Evolutionary conservation across 768 basidiomycete species (phyloP).

Genomic region (Agaricus blazei): DNA sequence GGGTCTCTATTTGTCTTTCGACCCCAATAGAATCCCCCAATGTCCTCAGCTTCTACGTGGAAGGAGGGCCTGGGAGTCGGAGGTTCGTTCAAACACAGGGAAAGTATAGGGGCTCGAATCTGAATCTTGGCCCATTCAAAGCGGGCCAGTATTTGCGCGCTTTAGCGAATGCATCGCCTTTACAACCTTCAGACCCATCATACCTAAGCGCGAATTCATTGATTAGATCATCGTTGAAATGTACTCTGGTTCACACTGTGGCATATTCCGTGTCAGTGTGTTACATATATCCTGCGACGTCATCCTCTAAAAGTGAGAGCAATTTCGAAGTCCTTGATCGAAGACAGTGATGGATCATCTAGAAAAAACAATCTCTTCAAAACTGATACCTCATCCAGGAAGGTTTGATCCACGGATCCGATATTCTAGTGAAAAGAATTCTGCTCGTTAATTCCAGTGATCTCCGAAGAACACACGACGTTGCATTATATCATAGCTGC

Average conservation of each 20-base stretch:
- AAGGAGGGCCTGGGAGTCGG: not conserved
- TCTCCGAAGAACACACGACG: no score
- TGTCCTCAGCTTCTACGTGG: not conserved
- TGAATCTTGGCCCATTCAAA: no score
- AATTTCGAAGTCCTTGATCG: not conserved
- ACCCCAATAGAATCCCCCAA: not conserved
- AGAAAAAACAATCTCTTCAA: not conserved
- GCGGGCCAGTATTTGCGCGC: no score
- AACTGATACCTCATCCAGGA: not conserved
- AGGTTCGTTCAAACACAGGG: no score
- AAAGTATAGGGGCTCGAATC: no score
- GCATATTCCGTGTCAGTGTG: not conserved
- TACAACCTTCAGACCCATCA: no score
- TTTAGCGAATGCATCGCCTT: no score
- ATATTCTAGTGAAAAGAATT: not conserved
- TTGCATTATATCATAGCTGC: no score
- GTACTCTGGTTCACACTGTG: not conserved
- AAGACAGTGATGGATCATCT: not conserved
- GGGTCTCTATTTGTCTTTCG: not conserved
- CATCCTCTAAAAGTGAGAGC: not conserved
- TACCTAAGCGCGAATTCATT: not conserved
- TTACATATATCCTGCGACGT: not conserved
- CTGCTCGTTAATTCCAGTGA: not conserved
- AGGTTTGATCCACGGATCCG: slow-evolving; percentile 7
- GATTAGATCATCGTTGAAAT: not conserved